Evolutionary conservation across 495 filamentous ascomycete species (phyloP).

Genomic region (Lasiosphaeris hirsuta): DNA sequence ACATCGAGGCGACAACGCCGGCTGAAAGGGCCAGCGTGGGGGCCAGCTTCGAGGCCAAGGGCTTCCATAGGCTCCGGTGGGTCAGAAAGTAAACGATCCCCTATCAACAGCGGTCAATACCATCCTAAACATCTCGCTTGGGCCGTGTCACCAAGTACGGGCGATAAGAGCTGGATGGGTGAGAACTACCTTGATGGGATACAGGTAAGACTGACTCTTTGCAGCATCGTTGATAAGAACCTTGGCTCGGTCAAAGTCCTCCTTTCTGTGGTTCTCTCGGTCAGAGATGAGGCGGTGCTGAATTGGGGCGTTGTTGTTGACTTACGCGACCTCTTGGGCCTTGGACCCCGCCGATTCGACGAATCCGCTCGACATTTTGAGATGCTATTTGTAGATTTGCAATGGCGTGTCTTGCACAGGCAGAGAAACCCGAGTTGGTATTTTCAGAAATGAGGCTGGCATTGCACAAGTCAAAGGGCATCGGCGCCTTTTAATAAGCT

Average conservation of each 20-base stretch:
- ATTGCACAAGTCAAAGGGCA: background rate
- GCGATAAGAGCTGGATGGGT: background rate
- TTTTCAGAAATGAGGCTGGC: background rate
- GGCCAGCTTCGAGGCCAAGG: constrained; percentile 63
- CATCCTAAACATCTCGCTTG: constrained; percentile 5
- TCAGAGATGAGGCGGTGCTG: background rate
- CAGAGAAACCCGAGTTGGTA: background rate
- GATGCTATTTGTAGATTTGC: background rate
- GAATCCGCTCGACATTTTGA: constrained; percentile 25
- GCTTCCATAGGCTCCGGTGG: constrained; percentile 62
- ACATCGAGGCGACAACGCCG: constrained; percentile 69
- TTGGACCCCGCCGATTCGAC: constrained; percentile 34
- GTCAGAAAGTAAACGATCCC: constrained; percentile 73
- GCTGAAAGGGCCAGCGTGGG: constrained; percentile 69
- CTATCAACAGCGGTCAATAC: constrained; percentile 37
- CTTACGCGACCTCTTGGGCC: constrained; percentile 52
- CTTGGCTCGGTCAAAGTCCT: constrained; percentile 56
- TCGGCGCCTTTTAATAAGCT: background rate
- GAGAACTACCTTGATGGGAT: constrained; percentile 69
- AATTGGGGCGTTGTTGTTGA: background rate
- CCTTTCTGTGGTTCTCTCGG: constrained; percentile 37
- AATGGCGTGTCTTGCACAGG: background rate
- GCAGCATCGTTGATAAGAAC: constrained; percentile 58
- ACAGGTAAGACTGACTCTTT: constrained; percentile 74
- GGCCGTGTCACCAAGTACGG: background rate